A percentile compares a stretch with the other conserved stretches of the same genome.
phyloP scores from a whole-genome alignment of 345 rosid species.

The Salix caprea region DNA sequence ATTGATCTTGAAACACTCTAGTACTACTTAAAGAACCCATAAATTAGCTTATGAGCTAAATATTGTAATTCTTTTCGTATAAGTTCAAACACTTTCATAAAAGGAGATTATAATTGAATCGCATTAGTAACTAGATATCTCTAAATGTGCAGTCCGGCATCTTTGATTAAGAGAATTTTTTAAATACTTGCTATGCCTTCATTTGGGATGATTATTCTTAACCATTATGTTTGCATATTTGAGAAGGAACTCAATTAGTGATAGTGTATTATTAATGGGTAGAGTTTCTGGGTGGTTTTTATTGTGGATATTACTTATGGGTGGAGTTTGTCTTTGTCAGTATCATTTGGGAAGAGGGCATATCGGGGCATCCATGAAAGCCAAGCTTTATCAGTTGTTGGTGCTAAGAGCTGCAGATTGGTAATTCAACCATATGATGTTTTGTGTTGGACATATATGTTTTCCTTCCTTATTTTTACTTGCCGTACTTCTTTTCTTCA shows the following conservation, averaged over 20 bases:
- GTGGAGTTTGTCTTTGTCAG: conserved; percentile 35
- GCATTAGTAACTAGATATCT: neutral
- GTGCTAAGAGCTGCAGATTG: conserved; percentile 80
- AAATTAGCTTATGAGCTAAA: too few relatives aligned
- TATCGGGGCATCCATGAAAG: conserved; percentile 67
- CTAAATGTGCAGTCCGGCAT: too few relatives aligned
- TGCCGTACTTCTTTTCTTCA: conserved; percentile 30
- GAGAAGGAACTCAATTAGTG: neutral
- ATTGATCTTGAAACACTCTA: too few relatives aligned
- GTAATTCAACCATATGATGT: conserved; percentile 33
- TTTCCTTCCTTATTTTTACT: neutral
- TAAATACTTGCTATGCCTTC: neutral
- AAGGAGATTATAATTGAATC: neutral
- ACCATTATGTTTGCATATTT: neutral
- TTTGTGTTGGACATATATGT: conserved; percentile 6
- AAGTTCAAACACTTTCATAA: too few relatives aligned
- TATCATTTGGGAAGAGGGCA: conserved; percentile 91
- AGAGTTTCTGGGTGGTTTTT: neutral
- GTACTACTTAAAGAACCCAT: too few relatives aligned
- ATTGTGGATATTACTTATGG: conserved; percentile 3
- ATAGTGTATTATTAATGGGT: neutral
- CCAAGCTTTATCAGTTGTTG: conserved; percentile 63
- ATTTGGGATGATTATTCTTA: neutral
- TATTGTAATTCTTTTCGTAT: too few relatives aligned
- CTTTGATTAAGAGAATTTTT: too few relatives aligned